Base-by-base conservation (phyloP, 805 yeast species). In the Starmerella riodocensis region DNA sequence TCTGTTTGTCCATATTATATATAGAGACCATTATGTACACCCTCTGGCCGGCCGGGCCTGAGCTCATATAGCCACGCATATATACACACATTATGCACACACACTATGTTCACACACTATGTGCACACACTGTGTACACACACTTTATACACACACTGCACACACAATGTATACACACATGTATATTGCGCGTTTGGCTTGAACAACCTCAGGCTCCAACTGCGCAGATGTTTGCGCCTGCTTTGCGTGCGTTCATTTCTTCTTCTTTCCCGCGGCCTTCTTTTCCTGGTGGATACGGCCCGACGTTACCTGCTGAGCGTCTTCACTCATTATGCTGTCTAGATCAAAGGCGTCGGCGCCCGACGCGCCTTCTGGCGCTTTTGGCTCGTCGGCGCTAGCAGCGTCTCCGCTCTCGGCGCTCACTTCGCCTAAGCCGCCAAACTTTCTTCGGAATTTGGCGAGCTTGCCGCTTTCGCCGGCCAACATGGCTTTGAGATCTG, bases 401-500 rank as follows among this genome's bases (percentile, higher is more conserved):
- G 26, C 19, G 6, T 33, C 32, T 4, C 6, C 32, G 16, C 38
- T 24, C 11, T 29, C 42, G 32, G 33, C n/a, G 20, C n/a, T 33
- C 14, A 22, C 12, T 12, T 40, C 49, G 26, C 49, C 53, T n/a
- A 44, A 39, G 18, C 40, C 53, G 13, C 56, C 54, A 32, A 51
- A 59, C 53, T 55, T 56, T 47, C 55, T 46, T 44, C 55, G 51
- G 56, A 60, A 59, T 49, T 51, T 58, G 42, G 64, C 61, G 42
- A 86, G 63, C 59, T 76, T 78, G 52, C 93, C 94, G 37, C 82
- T 77, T 12, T 91, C 81, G 57, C 74, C 81, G n/a, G 81, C 78
- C 59, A 82, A 93, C 26, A 73, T 69, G 32, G 76, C 70, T 37
- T 71, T 71, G 52, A 82, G 65, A 58, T 84, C 91, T 18, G 80